Evolutionary conservation across 306 rosid genomes (phyloP).

Genomic region (Malus sieversii): DNA sequence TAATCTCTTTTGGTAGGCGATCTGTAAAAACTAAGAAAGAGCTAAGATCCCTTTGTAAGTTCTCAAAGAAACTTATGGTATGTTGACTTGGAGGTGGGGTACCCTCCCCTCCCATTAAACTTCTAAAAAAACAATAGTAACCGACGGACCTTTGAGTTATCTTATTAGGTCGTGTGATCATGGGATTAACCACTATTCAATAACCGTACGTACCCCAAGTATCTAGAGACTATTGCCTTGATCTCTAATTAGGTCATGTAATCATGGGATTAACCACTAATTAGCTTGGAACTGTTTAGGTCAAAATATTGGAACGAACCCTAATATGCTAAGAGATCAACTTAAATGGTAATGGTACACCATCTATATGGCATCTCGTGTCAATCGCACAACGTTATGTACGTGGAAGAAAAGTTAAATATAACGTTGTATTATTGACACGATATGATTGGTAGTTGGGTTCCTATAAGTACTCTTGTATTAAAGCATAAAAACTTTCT

Average conservation of each 20-base stretch:
- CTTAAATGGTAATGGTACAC: not conserved
- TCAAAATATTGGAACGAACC: not conserved
- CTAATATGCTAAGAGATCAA: not conserved
- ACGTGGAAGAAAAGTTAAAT: not conserved
- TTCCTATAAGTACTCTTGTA: not conserved
- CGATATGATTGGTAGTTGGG: not conserved
- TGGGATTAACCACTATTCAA: constrained; percentile 8
- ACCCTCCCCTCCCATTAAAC: too few relatives aligned
- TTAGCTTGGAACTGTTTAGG: not conserved
- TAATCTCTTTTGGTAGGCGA: too few relatives aligned
- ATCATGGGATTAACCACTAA: too few relatives aligned
- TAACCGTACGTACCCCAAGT: not conserved
- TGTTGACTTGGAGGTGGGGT: too few relatives aligned
- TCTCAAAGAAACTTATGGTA: too few relatives aligned
- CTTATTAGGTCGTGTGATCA: constrained; percentile 12
- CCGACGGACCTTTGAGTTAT: constrained; percentile 4
- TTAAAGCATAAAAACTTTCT: not conserved
- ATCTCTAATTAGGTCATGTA: not conserved
- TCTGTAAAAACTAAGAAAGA: too few relatives aligned
- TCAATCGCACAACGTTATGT: too few relatives aligned
- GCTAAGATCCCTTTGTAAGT: too few relatives aligned
- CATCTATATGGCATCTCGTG: not conserved
- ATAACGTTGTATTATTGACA: not conserved
- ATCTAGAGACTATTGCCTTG: not conserved
- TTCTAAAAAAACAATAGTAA: not conserved